Conservation (phyloP, 2,329 filamentous ascomycete genomes). For the Plenodomus biglobosus region DNA sequence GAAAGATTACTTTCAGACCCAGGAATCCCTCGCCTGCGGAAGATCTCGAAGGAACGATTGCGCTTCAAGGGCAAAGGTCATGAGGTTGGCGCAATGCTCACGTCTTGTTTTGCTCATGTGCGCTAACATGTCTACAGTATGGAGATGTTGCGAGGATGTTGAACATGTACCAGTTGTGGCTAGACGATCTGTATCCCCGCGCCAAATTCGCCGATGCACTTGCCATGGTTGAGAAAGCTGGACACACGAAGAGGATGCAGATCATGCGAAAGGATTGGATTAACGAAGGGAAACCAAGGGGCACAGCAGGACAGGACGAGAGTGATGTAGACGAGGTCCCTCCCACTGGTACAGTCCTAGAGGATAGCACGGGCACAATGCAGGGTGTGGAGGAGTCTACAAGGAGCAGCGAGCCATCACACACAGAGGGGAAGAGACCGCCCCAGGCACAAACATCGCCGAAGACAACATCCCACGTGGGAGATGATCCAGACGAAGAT, state of each 20-base stretch:
- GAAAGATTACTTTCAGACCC: constrained; percentile 74
- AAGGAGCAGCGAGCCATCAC: background rate
- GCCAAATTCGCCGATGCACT: constrained; percentile 91
- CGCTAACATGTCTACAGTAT: constrained; percentile 58
- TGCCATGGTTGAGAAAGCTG: constrained; percentile 87
- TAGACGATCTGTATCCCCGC: constrained; percentile 93
- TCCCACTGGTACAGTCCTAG: background rate
- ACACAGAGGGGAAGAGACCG: background rate
- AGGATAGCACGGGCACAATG: background rate
- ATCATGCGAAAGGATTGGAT: constrained; percentile 81
- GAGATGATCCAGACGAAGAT: constrained; percentile 52
- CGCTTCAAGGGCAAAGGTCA: constrained; percentile 92
- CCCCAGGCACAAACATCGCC: background rate
- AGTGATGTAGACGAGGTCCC: constrained; percentile 28
- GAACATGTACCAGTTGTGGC: constrained; percentile 92
- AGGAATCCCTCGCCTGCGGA: constrained; percentile 80
- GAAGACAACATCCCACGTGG: constrained; percentile 2
- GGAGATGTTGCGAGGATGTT: constrained; percentile 79
- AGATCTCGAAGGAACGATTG: constrained; percentile 67
- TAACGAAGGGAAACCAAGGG: constrained; percentile 66
- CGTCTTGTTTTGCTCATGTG: background rate
- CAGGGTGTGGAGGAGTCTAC: background rate
- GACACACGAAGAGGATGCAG: constrained; percentile 78
- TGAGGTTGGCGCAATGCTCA: constrained; percentile 60
- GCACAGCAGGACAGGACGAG: constrained; percentile 26